phyloP scores from a whole-genome alignment of 768 basidiomycete species.

The Lentinus brumalis region DNA sequence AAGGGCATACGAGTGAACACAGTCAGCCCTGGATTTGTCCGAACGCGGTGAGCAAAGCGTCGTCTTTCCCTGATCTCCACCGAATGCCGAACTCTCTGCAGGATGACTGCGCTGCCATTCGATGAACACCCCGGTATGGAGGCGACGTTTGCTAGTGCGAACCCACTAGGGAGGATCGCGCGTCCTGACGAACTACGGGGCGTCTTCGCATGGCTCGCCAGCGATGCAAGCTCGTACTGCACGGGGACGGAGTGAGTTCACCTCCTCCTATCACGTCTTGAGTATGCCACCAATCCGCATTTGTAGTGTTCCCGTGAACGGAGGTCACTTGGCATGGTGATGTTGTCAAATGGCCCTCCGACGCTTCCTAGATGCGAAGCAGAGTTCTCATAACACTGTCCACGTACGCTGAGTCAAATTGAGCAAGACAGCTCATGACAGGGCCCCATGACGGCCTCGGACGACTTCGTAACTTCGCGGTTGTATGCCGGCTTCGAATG shows the following conservation, averaged over 20 bases:
- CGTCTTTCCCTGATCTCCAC: background rate
- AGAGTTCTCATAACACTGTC: no score
- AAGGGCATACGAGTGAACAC: conserved; percentile 70
- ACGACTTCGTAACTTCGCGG: no score
- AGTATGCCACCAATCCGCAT: background rate
- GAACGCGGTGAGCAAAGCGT: conserved; percentile 49
- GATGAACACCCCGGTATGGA: conserved; percentile 60
- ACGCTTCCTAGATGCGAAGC: no score
- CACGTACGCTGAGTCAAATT: no score
- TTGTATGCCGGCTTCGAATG: no score
- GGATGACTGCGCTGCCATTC: conserved; percentile 29
- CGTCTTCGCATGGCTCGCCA: conserved; percentile 53
- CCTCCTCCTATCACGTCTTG: background rate
- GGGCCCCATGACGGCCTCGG: no score
- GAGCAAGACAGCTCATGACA: background rate
- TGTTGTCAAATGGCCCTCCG: background rate
- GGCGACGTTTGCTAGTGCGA: conserved; percentile 60
- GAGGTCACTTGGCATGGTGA: conserved; percentile 63
- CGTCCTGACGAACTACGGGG: conserved; percentile 69
- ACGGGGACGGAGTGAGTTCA: conserved; percentile 73
- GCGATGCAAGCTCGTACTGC: conserved; percentile 55
- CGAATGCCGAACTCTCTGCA: background rate
- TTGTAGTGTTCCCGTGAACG: conserved; percentile 55
- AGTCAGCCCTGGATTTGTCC: conserved; percentile 72
- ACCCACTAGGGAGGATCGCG: conserved; percentile 62